Percentiles rank a stretch among this genome's conserved stretches.
phyloP scores from a whole-genome alignment of 345 rosid species.

The Camelina hispida region DNA sequence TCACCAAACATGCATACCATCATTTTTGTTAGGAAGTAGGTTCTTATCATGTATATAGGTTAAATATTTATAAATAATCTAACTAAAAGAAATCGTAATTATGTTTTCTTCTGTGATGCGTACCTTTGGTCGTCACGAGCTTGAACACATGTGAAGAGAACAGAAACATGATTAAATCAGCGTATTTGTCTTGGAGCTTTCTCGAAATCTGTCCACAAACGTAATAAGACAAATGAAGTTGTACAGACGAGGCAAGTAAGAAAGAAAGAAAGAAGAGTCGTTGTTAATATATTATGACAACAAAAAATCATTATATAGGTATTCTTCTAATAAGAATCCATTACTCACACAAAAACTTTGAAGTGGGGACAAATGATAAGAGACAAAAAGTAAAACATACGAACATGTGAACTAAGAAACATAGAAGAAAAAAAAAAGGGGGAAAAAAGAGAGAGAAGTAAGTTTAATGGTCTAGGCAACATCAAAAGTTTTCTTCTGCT shows the following conservation, averaged over 20 bases:
- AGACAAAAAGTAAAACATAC: slow-evolving; percentile 34
- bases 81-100: not conserved
- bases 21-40: slow-evolving; percentile 27
- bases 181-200: slow-evolving; percentile 28
- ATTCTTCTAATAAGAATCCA: slow-evolving; percentile 36
- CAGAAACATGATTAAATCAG: slow-evolving; percentile 40
- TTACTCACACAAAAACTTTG: slow-evolving; percentile 29
- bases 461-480: slow-evolving; percentile 37
- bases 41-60: not conserved
- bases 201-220: slow-evolving; percentile 35
- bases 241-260: slow-evolving; percentile 28
- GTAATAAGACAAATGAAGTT: slow-evolving; percentile 40
- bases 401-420: slow-evolving; percentile 30
- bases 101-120: slow-evolving; percentile 12
- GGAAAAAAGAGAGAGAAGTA: slow-evolving; percentile 7
- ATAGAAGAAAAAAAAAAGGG: not conserved
- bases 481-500: slow-evolving; percentile 39
- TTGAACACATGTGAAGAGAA: slow-evolving; percentile 33
- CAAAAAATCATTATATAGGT: slow-evolving; percentile 24
- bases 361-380: slow-evolving; percentile 43
- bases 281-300: slow-evolving; percentile 15
- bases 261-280: slow-evolving; percentile 18
- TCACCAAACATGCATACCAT: slow-evolving; percentile 19
- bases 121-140: slow-evolving; percentile 43
- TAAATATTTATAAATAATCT: not conserved